Base-by-base conservation (phyloP, 805 yeast genomes). In the Barnettozyma wickerhamii region DNA sequence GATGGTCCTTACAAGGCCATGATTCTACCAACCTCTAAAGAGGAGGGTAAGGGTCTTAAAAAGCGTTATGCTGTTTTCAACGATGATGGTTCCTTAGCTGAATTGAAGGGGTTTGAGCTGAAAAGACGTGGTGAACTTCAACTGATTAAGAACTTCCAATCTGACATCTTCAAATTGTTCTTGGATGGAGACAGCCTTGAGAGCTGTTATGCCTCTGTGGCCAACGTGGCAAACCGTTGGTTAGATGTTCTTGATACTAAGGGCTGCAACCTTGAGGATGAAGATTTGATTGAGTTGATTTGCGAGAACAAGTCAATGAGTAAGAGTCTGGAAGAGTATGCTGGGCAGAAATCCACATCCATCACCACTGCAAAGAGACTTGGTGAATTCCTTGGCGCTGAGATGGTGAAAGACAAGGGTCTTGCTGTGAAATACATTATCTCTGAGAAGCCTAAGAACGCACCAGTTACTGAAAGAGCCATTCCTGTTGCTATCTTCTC, bases 1-100 rank as follows among this genome's bases (percentile, higher is more conserved):
- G 99, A 93, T 67, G 99, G 99, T 10, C 99, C 99, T 1, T 93
- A 93, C 59, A 84, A 80, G 54, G 99, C 99, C 0, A 93, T 93
- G 99, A 77, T 93, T 42, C 71, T 93, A 38, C 99, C 99, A 5
- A 89, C 98, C 0, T 91, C 98, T 0, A 87, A 88, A 49, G 99
- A 93, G 59, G 98, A 95, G 69, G 98, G 96, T 34, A 90, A 90
- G 63, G 96, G 96, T 50, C 72, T 93, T 56, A 93, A 93, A 61
- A 93, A 93, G 55, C 75, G 99, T 54, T 93, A 93, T 56, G 99
- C 99, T 2, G 99, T 93, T 5, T 93, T 93, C 66, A 93, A 93
- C 58, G 79, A 84, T 42, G 97, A 95, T 61, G 98, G 98, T 1
- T 70, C 95, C 0, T 60, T 93, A 29, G 99, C 98, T 0, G 99